Evolutionary conservation across 2,329 filamentous ascomycete genomes (phyloP), one percentile per base, ranked within the genome.

Genomic region (Aspergillus piperis): DNA sequence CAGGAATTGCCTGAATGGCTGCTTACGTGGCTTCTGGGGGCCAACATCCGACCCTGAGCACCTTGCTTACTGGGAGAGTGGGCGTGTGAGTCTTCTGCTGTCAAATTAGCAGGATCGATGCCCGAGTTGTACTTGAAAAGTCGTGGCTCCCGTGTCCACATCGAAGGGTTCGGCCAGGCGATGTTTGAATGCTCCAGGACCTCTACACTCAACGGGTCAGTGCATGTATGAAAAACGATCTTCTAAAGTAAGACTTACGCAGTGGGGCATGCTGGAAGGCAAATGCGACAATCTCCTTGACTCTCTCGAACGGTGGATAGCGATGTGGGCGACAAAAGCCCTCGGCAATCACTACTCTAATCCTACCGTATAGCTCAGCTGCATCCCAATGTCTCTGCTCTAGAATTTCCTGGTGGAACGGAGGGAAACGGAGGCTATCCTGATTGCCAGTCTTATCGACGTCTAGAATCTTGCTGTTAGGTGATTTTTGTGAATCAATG

Each of bases 261-360:
- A 90, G 77, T 1, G 92, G 91, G 36, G 90, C 92, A 79, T 95
- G 90, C 70, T 95, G 90, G 68, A 96, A 96, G 1, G 91, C 88
- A 74, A 96, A 95, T 13, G 85, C 84, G 23, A 92, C 84, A 48
- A 92, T 76, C 68, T 93, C 91, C 70, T 88, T 90, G 63, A 90
- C 79, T 42, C 86, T 81, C 67, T 91, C 87, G 64, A 90, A 86
- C 0, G 86, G 84, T 5, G 73, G 77, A 7, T 66, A 71, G 30
- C 77, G 75, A 65, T 75, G 70, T 8, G 74, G 76, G 39, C 86
- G 80, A 8, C 83, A 80, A 60, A 92, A 87, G 0, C 90, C 88
- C 71, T 94, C 91, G 51, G 89, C 87, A 60, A 96, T 84, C 57
- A 92, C 75, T 25, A 96, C 75, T 71, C 89, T 92, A 77, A 96